Conservation (phyloP, 2,329 filamentous ascomycete genomes). For the Didymella arachidicola region DNA sequence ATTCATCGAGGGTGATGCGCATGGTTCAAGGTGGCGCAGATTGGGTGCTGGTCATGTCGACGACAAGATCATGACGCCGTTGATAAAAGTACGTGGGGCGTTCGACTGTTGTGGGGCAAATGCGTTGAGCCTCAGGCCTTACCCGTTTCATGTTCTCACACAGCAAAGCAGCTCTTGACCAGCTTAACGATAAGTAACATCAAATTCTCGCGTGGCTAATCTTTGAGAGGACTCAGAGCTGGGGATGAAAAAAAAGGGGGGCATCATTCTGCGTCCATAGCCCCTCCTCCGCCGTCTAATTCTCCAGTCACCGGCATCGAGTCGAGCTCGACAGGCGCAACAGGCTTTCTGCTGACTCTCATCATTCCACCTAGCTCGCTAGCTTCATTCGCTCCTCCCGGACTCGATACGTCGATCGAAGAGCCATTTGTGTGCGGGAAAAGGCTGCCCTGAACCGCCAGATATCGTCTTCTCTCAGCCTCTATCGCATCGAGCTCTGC, state of each 20-base stretch:
- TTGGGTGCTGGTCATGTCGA: background rate
- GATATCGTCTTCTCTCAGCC: conserved; percentile 20
- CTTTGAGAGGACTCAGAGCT: too few relatives aligned
- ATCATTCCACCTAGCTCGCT: conserved; percentile 28
- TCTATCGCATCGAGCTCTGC: conserved; percentile 32
- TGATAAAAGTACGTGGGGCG: background rate
- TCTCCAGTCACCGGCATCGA: conserved; percentile 21
- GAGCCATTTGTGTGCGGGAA: conserved; percentile 2
- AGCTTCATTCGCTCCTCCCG: background rate
- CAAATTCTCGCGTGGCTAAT: too few relatives aligned
- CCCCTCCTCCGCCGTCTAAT: conserved; percentile 12
- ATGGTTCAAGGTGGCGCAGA: background rate
- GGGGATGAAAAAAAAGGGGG: too few relatives aligned
- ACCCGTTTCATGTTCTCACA: too few relatives aligned
- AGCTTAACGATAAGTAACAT: too few relatives aligned
- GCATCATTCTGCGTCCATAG: too few relatives aligned
- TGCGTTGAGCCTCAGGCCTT: background rate
- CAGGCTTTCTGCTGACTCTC: conserved; percentile 28
- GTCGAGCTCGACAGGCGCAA: conserved; percentile 32
- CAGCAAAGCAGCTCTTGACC: too few relatives aligned
- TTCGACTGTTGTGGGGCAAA: background rate
- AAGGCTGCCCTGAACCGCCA: conserved; percentile 15
- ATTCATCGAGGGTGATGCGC: background rate
- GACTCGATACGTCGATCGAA: background rate
- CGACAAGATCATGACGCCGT: conserved; percentile 5